phyloP scores from a whole-genome alignment of 2,329 filamentous ascomycete species.

The Colletotrichum sidae region DNA sequence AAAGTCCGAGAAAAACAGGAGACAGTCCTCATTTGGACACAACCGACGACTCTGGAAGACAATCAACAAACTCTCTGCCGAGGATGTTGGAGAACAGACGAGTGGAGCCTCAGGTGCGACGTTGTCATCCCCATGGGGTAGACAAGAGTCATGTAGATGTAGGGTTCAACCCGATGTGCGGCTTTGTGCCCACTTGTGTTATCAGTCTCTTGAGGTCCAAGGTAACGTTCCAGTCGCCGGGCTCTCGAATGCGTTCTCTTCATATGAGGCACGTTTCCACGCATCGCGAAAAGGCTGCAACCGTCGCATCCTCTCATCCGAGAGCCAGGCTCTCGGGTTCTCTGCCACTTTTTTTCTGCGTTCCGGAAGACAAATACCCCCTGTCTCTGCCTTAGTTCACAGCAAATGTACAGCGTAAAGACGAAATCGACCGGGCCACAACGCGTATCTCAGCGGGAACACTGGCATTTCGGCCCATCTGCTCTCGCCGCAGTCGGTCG shows the following conservation, averaged over 20 bases:
- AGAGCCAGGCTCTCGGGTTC: not conserved
- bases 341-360: not conserved
- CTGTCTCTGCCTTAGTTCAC: no score
- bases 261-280: conserved; percentile 19
- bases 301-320: not conserved
- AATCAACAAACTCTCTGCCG: no score
- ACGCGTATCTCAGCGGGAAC: no score
- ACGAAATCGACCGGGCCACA: no score
- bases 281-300: not conserved
- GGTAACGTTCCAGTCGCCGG: conserved; percentile 15
- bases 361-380: no score
- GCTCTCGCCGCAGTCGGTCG: no score
- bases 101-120: conserved; percentile 15
- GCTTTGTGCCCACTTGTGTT: not conserved
- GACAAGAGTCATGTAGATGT: conserved; percentile 26
- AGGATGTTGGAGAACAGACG: not conserved
- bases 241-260: not conserved
- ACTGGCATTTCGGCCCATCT: no score
- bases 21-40: no score
- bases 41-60: no score
- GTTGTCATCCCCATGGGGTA: conserved; percentile 27
- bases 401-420: no score
- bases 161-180: conserved; percentile 8
- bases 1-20: no score
- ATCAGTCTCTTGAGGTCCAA: not conserved